These are phyloP conservation scores for Venustampulla echinocandica DNA, from an alignment of 495 filamentous ascomycete species.

Conservation along the genomic window DNA sequence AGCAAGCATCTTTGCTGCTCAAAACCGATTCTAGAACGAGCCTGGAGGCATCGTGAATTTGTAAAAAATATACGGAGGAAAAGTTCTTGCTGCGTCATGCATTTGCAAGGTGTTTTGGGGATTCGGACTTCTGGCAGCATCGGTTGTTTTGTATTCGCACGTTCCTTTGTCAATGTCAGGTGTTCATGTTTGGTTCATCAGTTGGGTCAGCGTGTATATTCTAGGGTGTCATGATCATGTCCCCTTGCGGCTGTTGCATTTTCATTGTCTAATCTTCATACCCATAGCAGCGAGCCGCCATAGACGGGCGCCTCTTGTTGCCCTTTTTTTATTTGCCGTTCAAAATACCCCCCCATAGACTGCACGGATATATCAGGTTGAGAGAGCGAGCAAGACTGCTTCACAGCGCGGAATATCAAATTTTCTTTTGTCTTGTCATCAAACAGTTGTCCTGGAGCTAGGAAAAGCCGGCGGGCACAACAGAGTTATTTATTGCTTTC, in stretches of 20 bases:
- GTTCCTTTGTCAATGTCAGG: conserved; percentile 25
- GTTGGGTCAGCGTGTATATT: conserved; percentile 22
- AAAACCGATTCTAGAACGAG: conserved; percentile 40
- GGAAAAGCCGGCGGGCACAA: no score
- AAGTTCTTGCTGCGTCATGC: conserved; percentile 25
- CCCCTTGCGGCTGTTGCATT: conserved; percentile 9
- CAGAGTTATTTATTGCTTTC: no score
- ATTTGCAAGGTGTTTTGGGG: conserved; percentile 28
- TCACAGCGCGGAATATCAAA: conserved; percentile 12
- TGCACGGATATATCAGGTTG: conserved; percentile 18
- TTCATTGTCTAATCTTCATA: conserved; percentile 26
- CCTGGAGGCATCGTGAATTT: conserved; percentile 8
- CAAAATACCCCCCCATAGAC: conserved; percentile 37
- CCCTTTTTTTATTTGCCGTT: conserved; percentile 26
- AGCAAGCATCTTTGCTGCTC: conserved; percentile 65
- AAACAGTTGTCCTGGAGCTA: no score
- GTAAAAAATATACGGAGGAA: conserved; percentile 22
- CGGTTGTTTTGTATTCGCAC: conserved; percentile 22
- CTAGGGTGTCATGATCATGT: conserved; percentile 22
- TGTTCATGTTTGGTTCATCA: conserved; percentile 21
- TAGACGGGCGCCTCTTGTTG: conserved; percentile 21
- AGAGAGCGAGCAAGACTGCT: conserved; percentile 20
- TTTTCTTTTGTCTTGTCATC: conserved; percentile 20
- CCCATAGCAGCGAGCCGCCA: conserved; percentile 22
- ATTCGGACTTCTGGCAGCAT: conserved; percentile 21